Conservation (phyloP, 2,329 filamentous ascomycete genomes). For the Endothia cerciana region DNA sequence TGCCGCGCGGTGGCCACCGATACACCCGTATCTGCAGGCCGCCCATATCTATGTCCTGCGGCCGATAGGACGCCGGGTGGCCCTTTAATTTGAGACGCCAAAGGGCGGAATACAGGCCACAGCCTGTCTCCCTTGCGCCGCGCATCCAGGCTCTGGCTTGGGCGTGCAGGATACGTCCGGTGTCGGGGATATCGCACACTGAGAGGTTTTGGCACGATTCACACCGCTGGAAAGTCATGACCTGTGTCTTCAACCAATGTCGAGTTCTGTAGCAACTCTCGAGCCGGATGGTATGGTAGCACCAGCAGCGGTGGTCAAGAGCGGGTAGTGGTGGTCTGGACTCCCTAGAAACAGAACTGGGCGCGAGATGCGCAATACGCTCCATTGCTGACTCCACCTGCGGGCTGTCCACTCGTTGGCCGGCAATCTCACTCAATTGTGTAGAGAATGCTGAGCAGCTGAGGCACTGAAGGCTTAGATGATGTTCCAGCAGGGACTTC, state of each 20-base stretch:
- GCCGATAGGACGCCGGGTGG: too few species aligned
- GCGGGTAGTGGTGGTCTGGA: too few species aligned
- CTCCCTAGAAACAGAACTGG: too few species aligned
- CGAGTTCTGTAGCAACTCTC: neutral
- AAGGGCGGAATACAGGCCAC: neutral
- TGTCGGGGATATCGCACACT: neutral
- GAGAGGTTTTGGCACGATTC: neutral
- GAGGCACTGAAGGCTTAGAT: neutral
- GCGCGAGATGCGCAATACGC: neutral
- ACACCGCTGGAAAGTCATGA: neutral
- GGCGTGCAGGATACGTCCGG: neutral
- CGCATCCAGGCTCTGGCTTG: neutral
- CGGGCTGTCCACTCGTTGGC: neutral
- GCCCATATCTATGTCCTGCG: neutral
- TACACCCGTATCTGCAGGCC: neutral
- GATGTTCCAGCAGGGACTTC: neutral
- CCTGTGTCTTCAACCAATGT: neutral
- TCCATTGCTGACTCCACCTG: neutral
- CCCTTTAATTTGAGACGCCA: neutral
- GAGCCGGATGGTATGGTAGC: neutral
- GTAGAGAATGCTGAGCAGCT: neutral
- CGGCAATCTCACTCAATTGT: neutral
- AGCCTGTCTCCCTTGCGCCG: neutral
- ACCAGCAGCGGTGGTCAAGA: too few species aligned
- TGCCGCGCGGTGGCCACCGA: neutral